A percentile compares a stretch with the other conserved stretches of the same genome.
These are phyloP conservation scores for Candida xiaguanensis DNA, from an alignment of 805 yeast genomes.

Conservation along the genomic window DNA sequence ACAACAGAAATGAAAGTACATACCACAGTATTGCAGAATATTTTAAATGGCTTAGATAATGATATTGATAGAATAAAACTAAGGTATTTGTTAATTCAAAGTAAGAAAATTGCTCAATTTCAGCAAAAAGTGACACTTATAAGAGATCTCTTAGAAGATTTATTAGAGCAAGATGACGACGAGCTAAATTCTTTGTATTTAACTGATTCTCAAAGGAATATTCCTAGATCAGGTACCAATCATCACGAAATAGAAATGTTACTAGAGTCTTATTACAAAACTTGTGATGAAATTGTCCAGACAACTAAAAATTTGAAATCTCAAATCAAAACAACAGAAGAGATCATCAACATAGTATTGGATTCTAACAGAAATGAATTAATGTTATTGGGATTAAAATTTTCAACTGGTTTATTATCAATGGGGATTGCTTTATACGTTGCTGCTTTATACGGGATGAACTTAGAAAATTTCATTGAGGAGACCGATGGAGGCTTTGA, in stretches of 20 bases:
- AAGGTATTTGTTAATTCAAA: slow-evolving; percentile 73
- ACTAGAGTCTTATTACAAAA: slow-evolving; percentile 85
- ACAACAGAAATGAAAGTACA: slow-evolving; percentile 87
- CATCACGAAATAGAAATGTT: slow-evolving; percentile 88
- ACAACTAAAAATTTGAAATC: slow-evolving; percentile 71
- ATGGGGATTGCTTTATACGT: slow-evolving; percentile 76
- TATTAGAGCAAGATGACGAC: slow-evolving; percentile 87
- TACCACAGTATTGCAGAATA: slow-evolving; percentile 67
- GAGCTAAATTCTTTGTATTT: slow-evolving; percentile 78
- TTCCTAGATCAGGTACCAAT: slow-evolving; percentile 50
- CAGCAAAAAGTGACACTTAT: slow-evolving; percentile 79
- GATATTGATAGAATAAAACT: slow-evolving; percentile 78
- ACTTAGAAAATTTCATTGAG: slow-evolving; percentile 86
- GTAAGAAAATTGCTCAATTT: slow-evolving; percentile 80
- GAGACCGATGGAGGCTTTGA: slow-evolving; percentile 71
- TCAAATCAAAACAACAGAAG: slow-evolving; percentile 92
- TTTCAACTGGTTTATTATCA: slow-evolving; percentile 78
- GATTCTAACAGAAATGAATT: slow-evolving; percentile 93
- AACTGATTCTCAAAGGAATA: slow-evolving; percentile 51
- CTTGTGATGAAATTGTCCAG: slow-evolving; percentile 92
- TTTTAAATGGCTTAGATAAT: slow-evolving; percentile 73
- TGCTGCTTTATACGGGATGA: slow-evolving; percentile 94
- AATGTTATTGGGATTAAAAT: slow-evolving; percentile 81
- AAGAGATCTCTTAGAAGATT: slow-evolving; percentile 78
- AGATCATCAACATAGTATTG: slow-evolving; percentile 85